phyloP scores from a whole-genome alignment of 2,329 filamentous ascomycete genomes.

The Dissoconium aciculare region DNA sequence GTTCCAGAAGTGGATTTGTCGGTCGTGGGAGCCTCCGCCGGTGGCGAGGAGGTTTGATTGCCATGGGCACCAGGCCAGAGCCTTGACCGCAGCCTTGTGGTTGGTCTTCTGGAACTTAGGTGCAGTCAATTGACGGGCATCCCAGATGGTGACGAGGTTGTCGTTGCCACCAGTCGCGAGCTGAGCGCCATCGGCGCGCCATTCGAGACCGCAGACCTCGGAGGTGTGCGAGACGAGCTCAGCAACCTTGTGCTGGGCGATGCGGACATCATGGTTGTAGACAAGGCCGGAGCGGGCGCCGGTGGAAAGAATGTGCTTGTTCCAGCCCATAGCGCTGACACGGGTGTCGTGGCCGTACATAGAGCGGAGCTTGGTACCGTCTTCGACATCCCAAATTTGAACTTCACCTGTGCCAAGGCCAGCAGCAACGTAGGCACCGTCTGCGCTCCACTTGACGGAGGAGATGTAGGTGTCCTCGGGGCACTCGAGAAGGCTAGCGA shows the following conservation, averaged over 20 bases:
- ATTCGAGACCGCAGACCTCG: slow-evolving; percentile 94
- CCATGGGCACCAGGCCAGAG: slow-evolving; percentile 97
- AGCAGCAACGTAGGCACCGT: slow-evolving; percentile 90
- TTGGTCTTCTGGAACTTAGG: slow-evolving; percentile 99
- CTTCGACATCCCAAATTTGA: slow-evolving; percentile 97
- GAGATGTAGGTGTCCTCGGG: slow-evolving; percentile 86
- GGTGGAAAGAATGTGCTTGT: slow-evolving; percentile 92
- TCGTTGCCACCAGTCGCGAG: slow-evolving; percentile 96
- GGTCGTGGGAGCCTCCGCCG: slow-evolving; percentile 88
- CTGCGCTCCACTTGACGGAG: slow-evolving; percentile 96
- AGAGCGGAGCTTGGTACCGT: slow-evolving; percentile 87
- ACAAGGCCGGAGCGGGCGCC: slow-evolving; percentile 88
- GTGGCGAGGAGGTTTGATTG: slow-evolving; percentile 94
- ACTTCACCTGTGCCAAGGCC: slow-evolving; percentile 91
- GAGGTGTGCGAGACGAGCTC: slow-evolving; percentile 95
- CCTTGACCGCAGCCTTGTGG: slow-evolving; percentile 97
- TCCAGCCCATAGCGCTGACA: slow-evolving; percentile 97
- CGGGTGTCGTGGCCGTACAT: slow-evolving; percentile 97
- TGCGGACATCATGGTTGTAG: slow-evolving; percentile 96
- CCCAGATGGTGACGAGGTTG: slow-evolving; percentile 98
- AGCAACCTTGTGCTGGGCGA: slow-evolving; percentile 94
- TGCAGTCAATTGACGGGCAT: slow-evolving; percentile 78
- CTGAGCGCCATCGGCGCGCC: slow-evolving; percentile 91
- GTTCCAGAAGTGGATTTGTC: slow-evolving; percentile 99
- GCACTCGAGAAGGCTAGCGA: slow-evolving; percentile 78